Conservation (phyloP, 805 yeast species). For the Starmerella asiatica region DNA sequence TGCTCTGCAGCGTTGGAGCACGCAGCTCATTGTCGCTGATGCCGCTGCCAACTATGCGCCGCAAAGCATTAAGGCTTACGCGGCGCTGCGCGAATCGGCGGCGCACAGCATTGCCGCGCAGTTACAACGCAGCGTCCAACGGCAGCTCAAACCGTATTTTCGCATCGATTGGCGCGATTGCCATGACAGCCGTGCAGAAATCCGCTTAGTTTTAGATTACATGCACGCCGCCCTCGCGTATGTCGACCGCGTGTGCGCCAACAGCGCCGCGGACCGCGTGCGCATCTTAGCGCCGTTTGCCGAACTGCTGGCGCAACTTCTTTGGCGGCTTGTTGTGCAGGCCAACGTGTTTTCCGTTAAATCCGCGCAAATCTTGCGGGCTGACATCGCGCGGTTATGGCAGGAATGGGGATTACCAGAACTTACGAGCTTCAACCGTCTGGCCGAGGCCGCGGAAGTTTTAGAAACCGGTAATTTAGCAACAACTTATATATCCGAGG, state of each 20-base stretch:
- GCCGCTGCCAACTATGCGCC: neutral
- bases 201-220: conserved; percentile 5
- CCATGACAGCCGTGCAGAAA: conserved; percentile 2
- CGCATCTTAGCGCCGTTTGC: conserved; percentile 23
- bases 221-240: conserved; percentile 18
- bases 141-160: conserved; percentile 5
- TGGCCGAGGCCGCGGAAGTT: conserved; percentile 6
- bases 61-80: conserved; percentile 1
- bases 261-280: conserved; percentile 26
- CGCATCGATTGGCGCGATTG: conserved; percentile 23
- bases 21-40: conserved; percentile 30
- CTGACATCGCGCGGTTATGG: conserved; percentile 28
- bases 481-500: neutral
- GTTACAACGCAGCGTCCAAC: conserved; percentile 9
- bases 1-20: conserved; percentile 33
- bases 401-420: conserved; percentile 5
- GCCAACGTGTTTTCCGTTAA: conserved; percentile 28
- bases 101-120: conserved; percentile 5
- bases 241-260: conserved; percentile 22
- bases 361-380: conserved; percentile 29
- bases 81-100: conserved; percentile 6
- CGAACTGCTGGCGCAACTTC: conserved; percentile 26
- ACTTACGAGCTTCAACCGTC: neutral
- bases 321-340: conserved; percentile 30
- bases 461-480: conserved; percentile 1